Evolutionary conservation across 257 asterid species (phyloP), one percentile per base, ranked within the genome.

Genomic region (Asclepias syriaca): DNA sequence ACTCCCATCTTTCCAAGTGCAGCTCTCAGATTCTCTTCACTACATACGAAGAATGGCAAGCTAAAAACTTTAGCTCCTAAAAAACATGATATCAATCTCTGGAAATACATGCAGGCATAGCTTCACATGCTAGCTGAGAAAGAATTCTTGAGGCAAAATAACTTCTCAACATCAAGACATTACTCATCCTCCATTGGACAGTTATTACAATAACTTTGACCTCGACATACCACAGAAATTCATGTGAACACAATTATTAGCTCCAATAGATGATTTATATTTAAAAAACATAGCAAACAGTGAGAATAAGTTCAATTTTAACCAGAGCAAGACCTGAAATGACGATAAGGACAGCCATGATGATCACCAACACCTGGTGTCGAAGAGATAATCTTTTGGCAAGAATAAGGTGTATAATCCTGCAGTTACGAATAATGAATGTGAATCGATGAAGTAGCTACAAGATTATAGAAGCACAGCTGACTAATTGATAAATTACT

Each of bases 341-440:
- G 97, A 61, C 97, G 93, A 85, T 85, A 94, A 13, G 97, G 99
- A 77, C 99, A 94, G 66, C 98, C 99, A 73, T 94, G 99, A 77
- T 94, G 96, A 84, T 94, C 98, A 77, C 99, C 99, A 70, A 84
- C 93, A 66, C 97, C 93, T 66, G 99, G 97, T 60, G 92, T 83
- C 45, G 93, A 86, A 69, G 82, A 80, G 82, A 94, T 91, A 72
- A 94, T 84, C 86, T 87, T 94, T 78, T 88, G 96, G 84, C 99
- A 94, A 32, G 97, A 90, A 81, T 81, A 92, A 65, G 99, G 97
- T 18, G 99, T 90, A 81, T 92, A 95, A 80, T 95, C 99, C 99
- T 95, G 87, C 89, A 90, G n/a, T 24, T 60, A 43, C 75, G 53
- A 58, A 65, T 34, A 68, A 61, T 66, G 37, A 54, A 65, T 51